These are phyloP conservation scores for Thielaviopsis musarum DNA, from an alignment of 2,329 filamentous ascomycete species.

Conservation along the genomic window DNA sequence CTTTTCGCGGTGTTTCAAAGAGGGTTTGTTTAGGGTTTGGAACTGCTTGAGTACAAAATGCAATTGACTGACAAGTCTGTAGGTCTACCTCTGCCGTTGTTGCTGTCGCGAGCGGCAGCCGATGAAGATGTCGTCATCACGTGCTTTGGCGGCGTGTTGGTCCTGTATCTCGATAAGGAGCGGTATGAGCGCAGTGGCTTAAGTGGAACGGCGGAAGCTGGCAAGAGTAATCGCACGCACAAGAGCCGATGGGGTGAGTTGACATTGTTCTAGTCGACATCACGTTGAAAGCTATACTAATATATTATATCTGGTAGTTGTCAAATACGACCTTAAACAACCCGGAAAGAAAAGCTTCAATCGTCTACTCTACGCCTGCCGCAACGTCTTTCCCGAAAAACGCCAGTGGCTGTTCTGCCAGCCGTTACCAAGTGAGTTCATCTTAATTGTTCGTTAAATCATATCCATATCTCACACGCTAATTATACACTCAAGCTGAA, in stretches of 20 bases:
- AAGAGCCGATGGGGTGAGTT: conserved; percentile 58
- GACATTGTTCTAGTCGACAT: not conserved
- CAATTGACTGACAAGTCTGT: not conserved
- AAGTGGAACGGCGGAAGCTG: conserved; percentile 48
- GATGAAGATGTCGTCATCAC: conserved; percentile 57
- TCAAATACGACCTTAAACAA: conserved; percentile 58
- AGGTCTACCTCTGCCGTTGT: conserved; percentile 23
- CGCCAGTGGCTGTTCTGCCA: conserved; percentile 68
- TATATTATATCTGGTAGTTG: conserved; percentile 33
- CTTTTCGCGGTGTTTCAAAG: conserved; percentile 72
- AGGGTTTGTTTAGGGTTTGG: conserved; percentile 30
- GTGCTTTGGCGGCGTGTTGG: conserved; percentile 47
- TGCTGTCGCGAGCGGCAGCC: conserved; percentile 65
- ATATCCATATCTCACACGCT: not conserved
- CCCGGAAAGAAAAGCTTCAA: conserved; percentile 72
- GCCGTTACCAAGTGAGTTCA: conserved; percentile 10
- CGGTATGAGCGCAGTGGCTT: conserved; percentile 72
- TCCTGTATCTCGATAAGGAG: conserved; percentile 63
- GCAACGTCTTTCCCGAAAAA: conserved; percentile 53
- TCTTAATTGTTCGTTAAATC: not conserved
- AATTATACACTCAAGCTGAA: not conserved
- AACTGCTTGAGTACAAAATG: not conserved
- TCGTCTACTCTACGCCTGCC: conserved; percentile 58
- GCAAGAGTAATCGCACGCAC: conserved; percentile 38
- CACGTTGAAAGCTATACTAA: not conserved